phyloP scores from a whole-genome alignment of 768 basidiomycete species.

The Ephemerocybe angulata region DNA sequence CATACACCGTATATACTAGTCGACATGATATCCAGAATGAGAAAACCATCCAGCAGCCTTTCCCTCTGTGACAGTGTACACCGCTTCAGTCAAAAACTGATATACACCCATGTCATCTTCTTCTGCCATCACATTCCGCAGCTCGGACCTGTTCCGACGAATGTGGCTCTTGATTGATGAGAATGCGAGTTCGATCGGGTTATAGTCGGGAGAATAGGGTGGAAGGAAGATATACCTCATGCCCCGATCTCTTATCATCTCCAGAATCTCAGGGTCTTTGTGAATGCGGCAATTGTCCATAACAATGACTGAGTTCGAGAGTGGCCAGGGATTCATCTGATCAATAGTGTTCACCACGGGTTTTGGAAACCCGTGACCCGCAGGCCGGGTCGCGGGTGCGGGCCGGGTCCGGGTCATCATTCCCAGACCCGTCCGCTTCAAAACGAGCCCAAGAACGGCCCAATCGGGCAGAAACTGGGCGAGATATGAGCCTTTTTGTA shows the following conservation, averaged over 20 bases:
- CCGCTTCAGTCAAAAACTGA: neutral
- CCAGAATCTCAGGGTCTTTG: slow-evolving; percentile 15
- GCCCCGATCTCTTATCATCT: slow-evolving; percentile 10
- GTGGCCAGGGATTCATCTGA: slow-evolving; percentile 29
- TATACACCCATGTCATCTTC: neutral
- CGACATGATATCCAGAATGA: too few species aligned
- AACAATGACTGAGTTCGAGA: slow-evolving; percentile 26
- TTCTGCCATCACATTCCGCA: neutral
- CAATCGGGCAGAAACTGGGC: too few species aligned
- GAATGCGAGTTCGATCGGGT: neutral
- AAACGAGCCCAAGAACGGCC: too few species aligned
- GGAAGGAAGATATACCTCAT: neutral
- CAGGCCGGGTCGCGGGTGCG: too few species aligned
- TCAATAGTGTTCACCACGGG: too few species aligned
- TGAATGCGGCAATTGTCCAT: slow-evolving; percentile 34
- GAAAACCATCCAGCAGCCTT: neutral
- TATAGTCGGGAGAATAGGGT: neutral
- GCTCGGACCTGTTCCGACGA: neutral
- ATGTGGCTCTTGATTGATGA: neutral
- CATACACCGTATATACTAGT: too few species aligned
- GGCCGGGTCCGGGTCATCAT: too few species aligned
- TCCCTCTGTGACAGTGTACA: neutral
- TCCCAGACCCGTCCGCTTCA: too few species aligned
- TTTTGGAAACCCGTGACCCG: too few species aligned
- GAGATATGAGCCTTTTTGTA: too few species aligned